Evolutionary conservation across 768 basidiomycete species (phyloP), one percentile per base, ranked within the genome.

Genomic region (Naganishia vishniacii): DNA sequence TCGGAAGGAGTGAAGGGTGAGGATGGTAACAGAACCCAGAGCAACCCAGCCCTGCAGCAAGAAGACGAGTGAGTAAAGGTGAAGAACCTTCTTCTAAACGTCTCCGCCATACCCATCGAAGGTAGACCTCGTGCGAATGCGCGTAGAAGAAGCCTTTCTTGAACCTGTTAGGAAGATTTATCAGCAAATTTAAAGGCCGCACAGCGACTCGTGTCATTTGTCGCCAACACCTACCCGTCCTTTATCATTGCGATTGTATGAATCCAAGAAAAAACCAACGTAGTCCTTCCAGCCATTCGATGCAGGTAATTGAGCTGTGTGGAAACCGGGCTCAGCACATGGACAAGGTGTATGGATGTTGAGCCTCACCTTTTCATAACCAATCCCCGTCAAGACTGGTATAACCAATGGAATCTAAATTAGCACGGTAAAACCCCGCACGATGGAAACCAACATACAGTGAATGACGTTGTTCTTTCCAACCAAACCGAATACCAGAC

Each of bases 321-420:
- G 20, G 8, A 9, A 18, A 1, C 16, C 8, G 16, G 3, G 12
- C 1, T 37, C 11, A 32, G 37, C 42, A 31, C 20, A 23, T 44
- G 12, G 37, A 56, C 16, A n/a, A n/a, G 4, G 26, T 18, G 37
- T 32, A 25, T 18, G 37, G 9, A 58, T 4, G 25, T 4, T 4
- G 29, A 15, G 3, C 5, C 48, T 31, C 37, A 63, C 62, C 67
- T 81, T 82, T 70, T 85, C 84, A 64, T 84, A 83, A 9, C 81
- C 74, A 37, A 85, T 73, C 4, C 84, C 83, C 12, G 82, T 84
- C 49, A 84, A 53, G 70, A 48, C 65, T 67, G 46, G n/a, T n/a
- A 29, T 11, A n/a, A 20, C 13, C 13, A 44, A n/a, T n/a, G 11
- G n/a, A 44, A 15, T n/a, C n/a, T n/a, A n/a, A n/a, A n/a, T 12